Evolutionary conservation across 2,329 filamentous ascomycete genomes (phyloP).

Genomic region (Colletotrichum echinochloae): DNA sequence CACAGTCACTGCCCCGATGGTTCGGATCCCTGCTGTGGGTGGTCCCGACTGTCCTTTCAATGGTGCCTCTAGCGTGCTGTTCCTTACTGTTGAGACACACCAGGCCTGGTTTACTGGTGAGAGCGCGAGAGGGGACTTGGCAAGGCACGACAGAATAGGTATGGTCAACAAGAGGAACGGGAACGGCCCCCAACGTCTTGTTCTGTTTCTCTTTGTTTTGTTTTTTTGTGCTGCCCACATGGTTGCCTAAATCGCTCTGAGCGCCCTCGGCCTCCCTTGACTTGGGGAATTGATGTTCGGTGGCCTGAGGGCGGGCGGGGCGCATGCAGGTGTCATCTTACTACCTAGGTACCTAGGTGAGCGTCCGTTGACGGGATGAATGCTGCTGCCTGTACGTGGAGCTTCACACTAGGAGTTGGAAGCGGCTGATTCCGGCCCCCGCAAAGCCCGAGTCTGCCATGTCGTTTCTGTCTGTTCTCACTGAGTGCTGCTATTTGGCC

Average conservation of each 20-base stretch:
- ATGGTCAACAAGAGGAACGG: background rate
- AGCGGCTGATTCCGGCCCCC: slow-evolving; percentile 14
- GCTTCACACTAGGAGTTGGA: slow-evolving; percentile 16
- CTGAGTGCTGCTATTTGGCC: too few species aligned
- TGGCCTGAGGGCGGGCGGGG: background rate
- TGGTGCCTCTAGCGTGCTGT: slow-evolving; percentile 22
- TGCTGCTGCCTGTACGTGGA: slow-evolving; percentile 24
- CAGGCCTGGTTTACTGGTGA: background rate
- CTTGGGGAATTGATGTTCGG: background rate
- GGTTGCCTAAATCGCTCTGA: background rate
- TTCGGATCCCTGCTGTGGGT: slow-evolving; percentile 28
- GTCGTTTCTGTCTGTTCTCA: background rate
- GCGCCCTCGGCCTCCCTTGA: background rate
- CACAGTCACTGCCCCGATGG: slow-evolving; percentile 3
- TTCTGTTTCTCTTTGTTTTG: background rate
- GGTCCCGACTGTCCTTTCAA: slow-evolving; percentile 27
- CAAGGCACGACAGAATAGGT: background rate
- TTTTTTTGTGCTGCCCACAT: background rate
- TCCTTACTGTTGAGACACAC: background rate
- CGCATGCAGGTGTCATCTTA: background rate
- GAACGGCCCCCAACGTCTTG: background rate
- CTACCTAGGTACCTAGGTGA: too few species aligned
- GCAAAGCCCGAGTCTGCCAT: background rate
- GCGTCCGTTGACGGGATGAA: slow-evolving; percentile 10
- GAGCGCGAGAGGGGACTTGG: background rate